A percentile compares a stretch with the other conserved stretches of the same genome.
These are phyloP conservation scores for Ceratocystis harringtonii DNA, from an alignment of 2,329 filamentous ascomycete species.

Conservation along the genomic window DNA sequence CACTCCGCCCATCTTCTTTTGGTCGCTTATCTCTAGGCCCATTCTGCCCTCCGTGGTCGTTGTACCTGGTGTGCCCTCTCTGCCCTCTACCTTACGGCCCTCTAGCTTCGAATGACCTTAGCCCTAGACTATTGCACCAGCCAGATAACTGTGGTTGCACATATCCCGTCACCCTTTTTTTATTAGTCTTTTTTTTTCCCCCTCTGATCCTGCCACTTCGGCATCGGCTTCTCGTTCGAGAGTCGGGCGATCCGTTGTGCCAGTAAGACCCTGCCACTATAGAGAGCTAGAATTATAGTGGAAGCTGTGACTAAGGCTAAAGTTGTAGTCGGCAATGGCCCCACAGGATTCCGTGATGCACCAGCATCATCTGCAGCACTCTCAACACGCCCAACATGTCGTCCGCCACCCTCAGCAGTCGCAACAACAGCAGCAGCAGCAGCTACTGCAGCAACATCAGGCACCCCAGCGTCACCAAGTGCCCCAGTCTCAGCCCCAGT, in stretches of 20 bases:
- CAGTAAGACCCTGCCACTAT: not conserved
- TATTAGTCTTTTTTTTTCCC: not conserved
- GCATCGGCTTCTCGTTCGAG: not conserved
- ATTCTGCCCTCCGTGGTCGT: not conserved
- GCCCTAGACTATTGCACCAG: not conserved
- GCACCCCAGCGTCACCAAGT: slow-evolving; percentile 19
- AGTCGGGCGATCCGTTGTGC: slow-evolving; percentile 5
- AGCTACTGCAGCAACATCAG: slow-evolving; percentile 19
- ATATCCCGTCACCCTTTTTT: not conserved
- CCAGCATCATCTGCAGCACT: slow-evolving; percentile 21
- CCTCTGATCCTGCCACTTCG: not conserved
- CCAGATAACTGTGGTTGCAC: not conserved
- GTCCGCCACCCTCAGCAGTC: slow-evolving; percentile 17
- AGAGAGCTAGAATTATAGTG: not conserved
- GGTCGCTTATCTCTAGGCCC: not conserved
- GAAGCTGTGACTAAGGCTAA: not conserved
- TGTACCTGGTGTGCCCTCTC: not conserved
- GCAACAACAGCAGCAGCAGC: slow-evolving; percentile 6
- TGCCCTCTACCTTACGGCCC: not conserved
- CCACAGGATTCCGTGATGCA: slow-evolving; percentile 15
- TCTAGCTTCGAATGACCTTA: not conserved
- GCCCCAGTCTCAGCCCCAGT: slow-evolving; percentile 4
- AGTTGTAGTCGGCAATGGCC: slow-evolving; percentile 6
- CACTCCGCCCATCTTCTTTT: not conserved
- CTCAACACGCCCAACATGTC: slow-evolving; percentile 13